phyloP scores from a whole-genome alignment of 1,139 yeast species.

The Debaryomyces nepalensis region DNA sequence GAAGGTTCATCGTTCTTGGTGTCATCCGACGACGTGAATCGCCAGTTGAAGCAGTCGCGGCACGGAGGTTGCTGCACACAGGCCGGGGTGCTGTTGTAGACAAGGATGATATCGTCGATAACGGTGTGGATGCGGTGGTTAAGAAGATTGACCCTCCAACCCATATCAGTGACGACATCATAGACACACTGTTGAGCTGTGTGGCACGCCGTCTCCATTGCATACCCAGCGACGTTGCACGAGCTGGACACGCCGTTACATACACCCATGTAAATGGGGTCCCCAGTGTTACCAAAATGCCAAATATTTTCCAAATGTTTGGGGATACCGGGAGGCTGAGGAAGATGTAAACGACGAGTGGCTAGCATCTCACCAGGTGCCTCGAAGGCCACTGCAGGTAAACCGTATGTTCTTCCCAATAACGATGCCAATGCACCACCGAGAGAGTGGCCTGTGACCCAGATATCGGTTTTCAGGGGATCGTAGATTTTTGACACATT shows the following conservation, averaged over 20 bases:
- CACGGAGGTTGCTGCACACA: conserved; percentile 81
- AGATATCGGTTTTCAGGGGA: conserved; percentile 69
- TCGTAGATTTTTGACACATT: conserved; percentile 67
- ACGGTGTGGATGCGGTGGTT: conserved; percentile 93
- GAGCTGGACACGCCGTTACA: conserved; percentile 94
- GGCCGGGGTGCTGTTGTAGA: conserved; percentile 75
- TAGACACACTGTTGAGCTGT: conserved; percentile 87
- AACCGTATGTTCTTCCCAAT: conserved; percentile 85
- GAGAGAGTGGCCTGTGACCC: conserved; percentile 95
- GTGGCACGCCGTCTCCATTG: conserved; percentile 97
- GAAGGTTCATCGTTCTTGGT: conserved; percentile 43
- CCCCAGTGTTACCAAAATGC: conserved; percentile 97
- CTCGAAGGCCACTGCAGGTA: conserved; percentile 89
- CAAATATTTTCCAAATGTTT: conserved; percentile 79
- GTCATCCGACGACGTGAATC: conserved; percentile 63
- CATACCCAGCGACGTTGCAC: conserved; percentile 93
- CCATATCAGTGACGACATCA: conserved; percentile 86
- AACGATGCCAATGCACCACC: conserved; percentile 89
- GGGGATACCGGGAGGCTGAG: conserved; percentile 92
- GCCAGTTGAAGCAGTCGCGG: conserved; percentile 92
- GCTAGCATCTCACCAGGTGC: conserved; percentile 94
- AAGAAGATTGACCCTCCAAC: conserved; percentile 88
- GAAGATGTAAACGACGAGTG: conserved; percentile 80
- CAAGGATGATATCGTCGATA: conserved; percentile 75
- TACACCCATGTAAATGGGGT: conserved; percentile 95